A percentile compares a stretch with the other conserved stretches of the same genome.
These are phyloP conservation scores for Alternaria sp. DNA, from an alignment of 2,329 filamentous ascomycete species.

Conservation along the genomic window DNA sequence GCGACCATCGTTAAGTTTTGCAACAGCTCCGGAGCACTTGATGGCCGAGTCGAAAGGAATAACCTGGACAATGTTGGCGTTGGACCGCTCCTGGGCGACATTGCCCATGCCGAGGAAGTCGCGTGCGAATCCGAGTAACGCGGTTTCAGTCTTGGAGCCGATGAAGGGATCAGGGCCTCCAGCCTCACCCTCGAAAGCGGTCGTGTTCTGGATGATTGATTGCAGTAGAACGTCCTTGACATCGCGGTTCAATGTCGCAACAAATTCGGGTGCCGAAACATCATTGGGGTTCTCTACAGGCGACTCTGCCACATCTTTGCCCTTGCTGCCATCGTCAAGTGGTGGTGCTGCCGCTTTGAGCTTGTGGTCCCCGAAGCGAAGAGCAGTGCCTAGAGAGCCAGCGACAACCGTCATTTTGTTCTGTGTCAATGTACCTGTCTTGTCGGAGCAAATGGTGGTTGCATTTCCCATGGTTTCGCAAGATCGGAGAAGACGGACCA, in stretches of 20 bases:
- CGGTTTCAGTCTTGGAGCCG: conserved; percentile 81
- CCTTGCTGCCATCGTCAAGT: conserved; percentile 43
- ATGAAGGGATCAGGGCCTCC: conserved; percentile 65
- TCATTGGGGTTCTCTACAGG: conserved; percentile 55
- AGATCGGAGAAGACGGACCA: conserved; percentile 72
- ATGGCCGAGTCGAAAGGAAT: conserved; percentile 70
- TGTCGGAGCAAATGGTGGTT: conserved; percentile 79
- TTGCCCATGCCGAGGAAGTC: conserved; percentile 72
- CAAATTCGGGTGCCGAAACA: conserved; percentile 64
- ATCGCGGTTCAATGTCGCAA: conserved; percentile 60
- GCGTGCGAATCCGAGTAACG: conserved; percentile 73
- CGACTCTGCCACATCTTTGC: conserved; percentile 42
- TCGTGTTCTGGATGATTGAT: conserved; percentile 58
- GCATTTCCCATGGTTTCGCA: conserved; percentile 78
- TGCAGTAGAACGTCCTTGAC: conserved; percentile 67
- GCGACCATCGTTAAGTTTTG: conserved; percentile 63
- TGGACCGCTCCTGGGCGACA: conserved; percentile 68
- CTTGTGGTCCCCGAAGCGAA: conserved; percentile 62
- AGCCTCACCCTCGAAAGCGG: conserved; percentile 55
- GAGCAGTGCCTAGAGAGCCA: conserved; percentile 69
- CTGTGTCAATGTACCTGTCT: conserved; percentile 53
- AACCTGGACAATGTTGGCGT: conserved; percentile 66
- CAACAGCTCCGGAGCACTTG: conserved; percentile 75
- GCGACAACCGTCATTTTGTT: conserved; percentile 71
- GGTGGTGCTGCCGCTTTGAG: conserved; percentile 32